phyloP scores from a whole-genome alignment of 2,329 filamentous ascomycete species.

The Dactylellina sp. region DNA sequence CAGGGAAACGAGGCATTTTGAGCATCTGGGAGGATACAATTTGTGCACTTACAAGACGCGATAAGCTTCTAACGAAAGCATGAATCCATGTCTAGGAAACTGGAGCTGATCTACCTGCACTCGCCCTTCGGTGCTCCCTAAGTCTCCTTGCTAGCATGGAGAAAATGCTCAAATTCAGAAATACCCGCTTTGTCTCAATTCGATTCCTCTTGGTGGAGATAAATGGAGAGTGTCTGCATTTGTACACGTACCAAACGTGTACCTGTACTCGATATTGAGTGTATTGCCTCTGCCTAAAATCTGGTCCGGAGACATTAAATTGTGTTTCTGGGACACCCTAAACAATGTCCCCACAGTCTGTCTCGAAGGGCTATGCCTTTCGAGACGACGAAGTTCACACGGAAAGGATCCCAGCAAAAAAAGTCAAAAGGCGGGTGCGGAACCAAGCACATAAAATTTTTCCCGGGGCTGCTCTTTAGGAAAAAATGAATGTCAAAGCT shows the following conservation, averaged over 20 bases:
- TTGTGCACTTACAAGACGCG: constrained; percentile 23
- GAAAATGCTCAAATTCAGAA: constrained; percentile 40
- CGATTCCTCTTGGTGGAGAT: constrained; percentile 33
- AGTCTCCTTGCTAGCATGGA: constrained; percentile 45
- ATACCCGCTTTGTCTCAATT: constrained; percentile 46
- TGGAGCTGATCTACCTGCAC: not conserved
- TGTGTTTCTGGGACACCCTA: constrained; percentile 24
- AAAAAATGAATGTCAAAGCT: constrained; percentile 22
- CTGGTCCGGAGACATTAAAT: constrained; percentile 40
- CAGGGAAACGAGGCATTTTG: constrained; percentile 50
- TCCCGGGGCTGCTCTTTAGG: constrained; percentile 12
- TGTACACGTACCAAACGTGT: constrained; percentile 10
- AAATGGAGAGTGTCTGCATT: constrained; percentile 15
- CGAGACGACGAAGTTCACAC: constrained; percentile 19
- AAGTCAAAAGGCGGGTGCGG: constrained; percentile 5
- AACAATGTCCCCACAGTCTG: constrained; percentile 41
- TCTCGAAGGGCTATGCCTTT: constrained; percentile 29
- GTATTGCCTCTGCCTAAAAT: constrained; percentile 21
- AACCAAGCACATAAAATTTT: not conserved
- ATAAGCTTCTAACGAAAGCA: constrained; percentile 27
- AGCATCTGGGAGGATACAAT: constrained; percentile 34
- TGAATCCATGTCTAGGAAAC: not conserved
- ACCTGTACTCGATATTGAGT: constrained; percentile 15
- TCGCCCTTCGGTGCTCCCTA: constrained; percentile 23
- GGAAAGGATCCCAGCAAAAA: constrained; percentile 18